These are phyloP conservation scores for Andrographis paniculata DNA, from an alignment of 305 asterid species.

Conservation along the genomic window DNA sequence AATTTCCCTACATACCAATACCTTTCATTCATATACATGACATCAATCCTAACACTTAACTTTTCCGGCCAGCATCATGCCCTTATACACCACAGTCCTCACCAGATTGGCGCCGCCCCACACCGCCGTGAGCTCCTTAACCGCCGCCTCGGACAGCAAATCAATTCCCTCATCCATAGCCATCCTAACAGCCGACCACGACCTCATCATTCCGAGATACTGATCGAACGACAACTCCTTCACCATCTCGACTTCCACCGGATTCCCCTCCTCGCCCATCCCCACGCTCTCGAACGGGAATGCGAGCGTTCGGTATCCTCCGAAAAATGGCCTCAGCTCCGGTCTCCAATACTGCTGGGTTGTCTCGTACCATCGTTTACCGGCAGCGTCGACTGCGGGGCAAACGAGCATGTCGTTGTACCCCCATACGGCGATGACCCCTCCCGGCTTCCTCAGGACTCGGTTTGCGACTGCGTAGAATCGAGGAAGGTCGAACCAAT, in stretches of 20 bases:
- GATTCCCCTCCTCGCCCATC: conserved; percentile 37
- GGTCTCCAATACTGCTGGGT: no score
- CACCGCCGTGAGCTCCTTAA: conserved; percentile 33
- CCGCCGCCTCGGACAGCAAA: conserved; percentile 33
- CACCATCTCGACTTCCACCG: conserved; percentile 44
- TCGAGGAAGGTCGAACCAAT: conserved; percentile 64
- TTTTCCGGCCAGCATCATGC: no score
- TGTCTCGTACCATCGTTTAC: conserved; percentile 45
- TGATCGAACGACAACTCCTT: no score
- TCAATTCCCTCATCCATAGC: conserved; percentile 60
- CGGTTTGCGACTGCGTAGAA: conserved; percentile 50
- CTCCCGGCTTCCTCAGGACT: conserved; percentile 52
- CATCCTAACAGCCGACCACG: conserved; percentile 60
- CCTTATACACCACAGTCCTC: no score
- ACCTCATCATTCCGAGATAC: conserved; percentile 33
- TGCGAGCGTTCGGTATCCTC: conserved; percentile 38
- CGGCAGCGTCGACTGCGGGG: conserved; percentile 33
- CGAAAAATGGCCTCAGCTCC: conserved; percentile 40
- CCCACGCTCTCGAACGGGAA: conserved; percentile 54
- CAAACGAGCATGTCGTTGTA: conserved; percentile 45
- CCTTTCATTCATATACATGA: no score
- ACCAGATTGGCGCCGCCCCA: no score
- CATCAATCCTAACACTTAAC: no score
- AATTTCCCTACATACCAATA: no score
- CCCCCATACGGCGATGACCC: conserved; percentile 78